These are phyloP conservation scores for Ophiocordyceps polyrhachis-furcata DNA, from an alignment of 2,329 filamentous ascomycete genomes.

Conservation along the genomic window DNA sequence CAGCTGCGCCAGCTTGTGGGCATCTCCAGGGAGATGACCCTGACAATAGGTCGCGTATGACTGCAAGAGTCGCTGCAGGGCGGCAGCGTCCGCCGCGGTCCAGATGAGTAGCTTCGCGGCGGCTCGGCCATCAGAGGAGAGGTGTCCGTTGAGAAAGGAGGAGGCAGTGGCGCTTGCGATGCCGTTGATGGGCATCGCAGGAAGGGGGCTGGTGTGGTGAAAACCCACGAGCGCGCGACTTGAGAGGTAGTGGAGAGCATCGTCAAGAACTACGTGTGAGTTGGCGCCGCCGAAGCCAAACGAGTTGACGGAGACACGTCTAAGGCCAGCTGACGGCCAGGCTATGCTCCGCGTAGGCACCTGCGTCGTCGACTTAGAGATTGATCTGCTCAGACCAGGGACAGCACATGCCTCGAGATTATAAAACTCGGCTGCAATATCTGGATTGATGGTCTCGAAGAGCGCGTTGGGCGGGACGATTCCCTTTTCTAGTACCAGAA, in stretches of 20 bases:
- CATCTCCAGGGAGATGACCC: neutral
- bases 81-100: neutral
- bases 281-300: conserved; percentile 25
- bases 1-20: neutral
- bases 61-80: neutral
- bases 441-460: conserved; percentile 6
- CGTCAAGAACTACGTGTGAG: conserved; percentile 18
- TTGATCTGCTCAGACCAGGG: neutral
- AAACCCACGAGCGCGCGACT: neutral
- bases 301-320: conserved; percentile 23
- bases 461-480: conserved; percentile 9
- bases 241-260: neutral
- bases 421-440: neutral
- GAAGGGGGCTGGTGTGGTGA: neutral
- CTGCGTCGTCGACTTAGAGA: neutral
- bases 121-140: neutral
- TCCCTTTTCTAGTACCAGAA: conserved; percentile 9
- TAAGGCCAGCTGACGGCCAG: conserved; percentile 16
- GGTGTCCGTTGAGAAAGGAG: neutral
- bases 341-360: conserved; percentile 8
- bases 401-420: conserved; percentile 17
- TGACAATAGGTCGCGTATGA: neutral
- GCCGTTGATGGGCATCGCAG: neutral
- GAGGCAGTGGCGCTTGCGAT: neutral
- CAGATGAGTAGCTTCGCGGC: neutral